A percentile compares a stretch with the other conserved stretches of the same genome.
Evolutionary conservation across 768 basidiomycete species (phyloP).

Genomic region (Amanita subjunquillea): DNA sequence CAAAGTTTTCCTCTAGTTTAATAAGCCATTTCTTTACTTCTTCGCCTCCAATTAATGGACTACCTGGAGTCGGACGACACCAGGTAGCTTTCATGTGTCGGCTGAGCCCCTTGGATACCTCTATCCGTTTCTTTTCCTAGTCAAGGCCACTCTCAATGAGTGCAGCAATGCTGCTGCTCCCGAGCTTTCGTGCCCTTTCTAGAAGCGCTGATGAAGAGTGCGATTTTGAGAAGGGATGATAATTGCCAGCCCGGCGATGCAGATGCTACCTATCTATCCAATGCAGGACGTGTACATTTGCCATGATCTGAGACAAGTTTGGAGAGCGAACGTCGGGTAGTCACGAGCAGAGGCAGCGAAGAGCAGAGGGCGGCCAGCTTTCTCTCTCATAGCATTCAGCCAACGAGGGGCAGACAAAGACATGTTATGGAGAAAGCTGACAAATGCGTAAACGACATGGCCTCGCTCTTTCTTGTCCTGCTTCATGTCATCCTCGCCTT

Average conservation of each 20-base stretch:
- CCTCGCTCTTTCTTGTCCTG: slow-evolving; percentile 4
- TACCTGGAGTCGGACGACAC: slow-evolving; percentile 61
- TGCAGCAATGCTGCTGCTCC: slow-evolving; percentile 17
- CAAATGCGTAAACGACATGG: neutral
- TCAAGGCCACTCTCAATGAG: slow-evolving; percentile 35
- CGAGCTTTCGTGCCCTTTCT: slow-evolving; percentile 5
- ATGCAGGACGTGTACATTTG: slow-evolving; percentile 56
- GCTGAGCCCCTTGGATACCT: slow-evolving; percentile 49
- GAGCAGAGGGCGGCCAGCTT: slow-evolving; percentile 19
- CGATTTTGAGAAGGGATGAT: slow-evolving; percentile 43
- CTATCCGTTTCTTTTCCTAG: slow-evolving; percentile 59
- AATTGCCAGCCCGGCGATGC: slow-evolving; percentile 47
- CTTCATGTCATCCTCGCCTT: slow-evolving; percentile 10
- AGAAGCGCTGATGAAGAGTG: slow-evolving; percentile 24
- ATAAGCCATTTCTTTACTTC: slow-evolving; percentile 56
- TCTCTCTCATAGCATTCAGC: slow-evolving; percentile 23
- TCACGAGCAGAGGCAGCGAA: slow-evolving; percentile 48
- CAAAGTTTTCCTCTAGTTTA: slow-evolving; percentile 53
- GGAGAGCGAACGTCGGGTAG: slow-evolving; percentile 60
- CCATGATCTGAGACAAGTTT: slow-evolving; percentile 50
- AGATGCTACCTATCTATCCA: slow-evolving; percentile 70
- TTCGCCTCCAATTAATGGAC: slow-evolving; percentile 29
- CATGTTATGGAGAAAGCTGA: neutral
- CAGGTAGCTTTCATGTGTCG: slow-evolving; percentile 61
- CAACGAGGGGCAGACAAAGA: slow-evolving; percentile 26